These are phyloP conservation scores for Sporisorium sorghi DNA, from an alignment of 1,284 basidiomycete genomes.

Conservation along the genomic window DNA sequence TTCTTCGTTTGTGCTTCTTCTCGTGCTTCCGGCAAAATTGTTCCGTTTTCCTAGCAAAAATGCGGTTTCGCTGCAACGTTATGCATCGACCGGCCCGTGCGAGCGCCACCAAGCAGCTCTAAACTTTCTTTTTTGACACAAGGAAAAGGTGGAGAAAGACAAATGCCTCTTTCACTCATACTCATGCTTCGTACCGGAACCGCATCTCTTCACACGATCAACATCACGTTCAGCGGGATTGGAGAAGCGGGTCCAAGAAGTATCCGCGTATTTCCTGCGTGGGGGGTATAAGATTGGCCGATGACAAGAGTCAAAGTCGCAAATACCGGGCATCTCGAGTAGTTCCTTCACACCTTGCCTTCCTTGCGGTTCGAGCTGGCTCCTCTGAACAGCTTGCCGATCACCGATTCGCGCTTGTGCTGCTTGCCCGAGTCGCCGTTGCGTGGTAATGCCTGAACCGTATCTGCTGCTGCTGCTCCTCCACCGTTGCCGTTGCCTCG, in stretches of 20 bases:
- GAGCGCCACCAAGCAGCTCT: background rate
- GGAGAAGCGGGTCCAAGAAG: background rate
- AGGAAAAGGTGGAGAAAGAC: background rate
- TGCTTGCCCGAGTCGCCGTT: conserved; percentile 1
- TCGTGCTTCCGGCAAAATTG: background rate
- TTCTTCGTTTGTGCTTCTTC: background rate
- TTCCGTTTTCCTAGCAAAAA: background rate
- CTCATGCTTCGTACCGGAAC: background rate
- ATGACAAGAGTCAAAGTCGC: background rate
- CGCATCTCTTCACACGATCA: background rate
- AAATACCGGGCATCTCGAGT: too few relatives aligned
- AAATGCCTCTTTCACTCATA: background rate
- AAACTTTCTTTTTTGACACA: background rate
- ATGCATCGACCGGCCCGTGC: conserved; percentile 3
- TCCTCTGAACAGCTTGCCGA: conserved; percentile 47
- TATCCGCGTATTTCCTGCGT: too few relatives aligned
- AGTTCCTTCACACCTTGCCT: conserved; percentile 22
- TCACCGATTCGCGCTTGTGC: conserved; percentile 37
- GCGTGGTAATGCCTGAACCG: background rate
- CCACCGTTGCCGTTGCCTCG: conserved; percentile 9
- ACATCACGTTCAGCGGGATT: too few relatives aligned
- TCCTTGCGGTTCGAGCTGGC: conserved; percentile 27
- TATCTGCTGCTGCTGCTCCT: background rate
- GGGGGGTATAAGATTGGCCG: background rate
- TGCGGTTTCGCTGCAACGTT: background rate